Conservation (phyloP, 495 filamentous ascomycete genomes). For the Schizothecium vesticola region DNA sequence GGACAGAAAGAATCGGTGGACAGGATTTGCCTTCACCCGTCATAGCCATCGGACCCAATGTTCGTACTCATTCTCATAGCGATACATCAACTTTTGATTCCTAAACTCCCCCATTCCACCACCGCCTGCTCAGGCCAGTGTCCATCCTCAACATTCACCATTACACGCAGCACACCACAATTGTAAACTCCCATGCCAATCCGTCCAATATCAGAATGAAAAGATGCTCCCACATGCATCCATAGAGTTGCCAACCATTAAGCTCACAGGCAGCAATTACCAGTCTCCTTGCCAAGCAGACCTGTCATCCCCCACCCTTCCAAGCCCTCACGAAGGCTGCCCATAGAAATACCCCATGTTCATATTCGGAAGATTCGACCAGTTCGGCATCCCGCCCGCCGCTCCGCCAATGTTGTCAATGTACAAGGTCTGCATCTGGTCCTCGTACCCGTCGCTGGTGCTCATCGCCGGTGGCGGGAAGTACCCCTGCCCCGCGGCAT, state of each 20-base stretch:
- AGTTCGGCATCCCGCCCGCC: conserved; percentile 17
- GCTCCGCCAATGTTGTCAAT: conserved; percentile 26
- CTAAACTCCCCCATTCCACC: neutral
- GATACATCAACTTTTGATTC: neutral
- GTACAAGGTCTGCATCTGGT: conserved; percentile 18
- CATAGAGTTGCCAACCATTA: neutral
- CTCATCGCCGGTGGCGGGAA: conserved; percentile 17
- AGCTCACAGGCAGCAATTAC: neutral
- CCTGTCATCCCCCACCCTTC: neutral
- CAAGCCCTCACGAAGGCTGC: neutral
- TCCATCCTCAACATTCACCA: neutral
- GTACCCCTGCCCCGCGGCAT: conserved; percentile 17
- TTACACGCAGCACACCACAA: neutral
- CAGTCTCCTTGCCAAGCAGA: neutral
- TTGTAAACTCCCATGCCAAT: neutral
- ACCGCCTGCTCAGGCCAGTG: neutral
- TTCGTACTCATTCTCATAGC: neutral
- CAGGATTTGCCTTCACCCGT: neutral
- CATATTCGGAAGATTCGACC: conserved; percentile 19
- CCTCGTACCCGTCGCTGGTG: conserved; percentile 29
- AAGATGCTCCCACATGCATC: neutral
- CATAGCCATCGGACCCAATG: neutral
- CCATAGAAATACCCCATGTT: conserved; percentile 17
- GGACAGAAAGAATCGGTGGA: neutral
- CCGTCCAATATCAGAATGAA: neutral